Evolutionary conservation across 2,329 filamentous ascomycete species (phyloP), one percentile per base, ranked within the genome.

Genomic region (Byssoonygena ceratinophila): DNA sequence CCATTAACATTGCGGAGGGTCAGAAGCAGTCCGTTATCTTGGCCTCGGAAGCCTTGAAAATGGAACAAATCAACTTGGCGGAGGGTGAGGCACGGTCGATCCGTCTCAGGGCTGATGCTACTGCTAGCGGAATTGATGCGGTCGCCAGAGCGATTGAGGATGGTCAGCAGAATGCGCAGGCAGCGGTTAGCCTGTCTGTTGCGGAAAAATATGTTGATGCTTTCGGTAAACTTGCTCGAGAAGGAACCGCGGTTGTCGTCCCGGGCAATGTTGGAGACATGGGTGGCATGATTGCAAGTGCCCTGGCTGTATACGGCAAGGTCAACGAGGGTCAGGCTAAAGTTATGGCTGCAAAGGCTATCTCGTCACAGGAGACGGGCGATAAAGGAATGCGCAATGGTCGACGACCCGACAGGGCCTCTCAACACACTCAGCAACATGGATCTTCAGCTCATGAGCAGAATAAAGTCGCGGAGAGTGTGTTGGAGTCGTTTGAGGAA

Each of bases 201-300:
- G 92, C 92, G 0, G 92, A 98, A 78, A 95, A 96, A 72, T 98
- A 98, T 63, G 92, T 98, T 49, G 91, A 94, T 43, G 92, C 92
- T 3, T 98, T 97, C 64, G 84, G 80, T 60, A 87, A 90, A 66
- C 75, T 98, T 60, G 92, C 92, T 47, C 92, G 91, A 72, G 90
- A 98, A 74, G 88, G 92, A 61, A 98, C 92, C 2, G 87, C 89
- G 3, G 85, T 98, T 25, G 88, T 98, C 18, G 90, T 98, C 12
- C 92, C 92, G 0, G 92, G 92, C 9, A 97, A 98, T 64, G 88
- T 98, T 34, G 92, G 92, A 55, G 92, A 98, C 66, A 90, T 98
- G 61, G 85, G 88, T 51, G 82, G 87, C 60, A 95, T 98, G 90
- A 97, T 98, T 68, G 90, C 92, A 36, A 94, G 87, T 16, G 92